Conservation (phyloP, 148 eudicot genomes). For the Simmondsia chinensis region DNA sequence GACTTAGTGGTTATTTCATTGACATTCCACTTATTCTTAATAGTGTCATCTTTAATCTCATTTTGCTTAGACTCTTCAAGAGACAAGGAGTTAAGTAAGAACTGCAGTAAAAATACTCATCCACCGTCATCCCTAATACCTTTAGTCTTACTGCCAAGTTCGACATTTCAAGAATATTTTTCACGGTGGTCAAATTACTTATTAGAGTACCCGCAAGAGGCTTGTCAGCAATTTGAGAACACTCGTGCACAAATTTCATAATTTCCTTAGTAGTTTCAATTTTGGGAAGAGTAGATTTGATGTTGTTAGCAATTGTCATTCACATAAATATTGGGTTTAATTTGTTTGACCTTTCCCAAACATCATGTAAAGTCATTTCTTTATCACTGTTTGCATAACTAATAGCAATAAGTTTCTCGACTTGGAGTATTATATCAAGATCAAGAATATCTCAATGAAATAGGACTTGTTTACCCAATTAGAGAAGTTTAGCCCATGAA, state of each 20-base stretch:
- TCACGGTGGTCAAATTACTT: slow-evolving; percentile 5
- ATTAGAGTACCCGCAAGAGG: slow-evolving; percentile 12
- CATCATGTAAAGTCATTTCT: background rate
- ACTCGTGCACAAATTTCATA: slow-evolving; percentile 1
- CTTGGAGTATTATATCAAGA: slow-evolving; percentile 3
- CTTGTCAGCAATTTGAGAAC: slow-evolving; percentile 6
- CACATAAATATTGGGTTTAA: no score
- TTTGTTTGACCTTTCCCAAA: background rate
- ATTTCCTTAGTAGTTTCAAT: slow-evolving; percentile 5
- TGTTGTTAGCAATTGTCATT: no score
- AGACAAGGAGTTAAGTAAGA: slow-evolving; percentile 10
- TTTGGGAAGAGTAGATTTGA: no score
- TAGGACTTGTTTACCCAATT: slow-evolving; percentile 4
- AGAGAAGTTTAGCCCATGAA: background rate
- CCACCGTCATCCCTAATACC: slow-evolving; percentile 5
- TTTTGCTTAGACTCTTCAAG: slow-evolving; percentile 2
- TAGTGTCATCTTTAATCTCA: slow-evolving; percentile 11
- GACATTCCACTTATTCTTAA: slow-evolving; percentile 17
- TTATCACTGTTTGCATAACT: background rate
- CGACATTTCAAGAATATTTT: slow-evolving; percentile 8
- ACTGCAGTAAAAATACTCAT: slow-evolving; percentile 12
- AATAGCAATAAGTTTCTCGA: background rate
- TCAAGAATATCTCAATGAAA: slow-evolving; percentile 1
- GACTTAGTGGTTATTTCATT: slow-evolving; percentile 8
- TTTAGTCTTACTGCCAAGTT: slow-evolving; percentile 11